Percentiles rank a stretch among this genome's conserved stretches.
Evolutionary conservation across 805 yeast species (phyloP).

Genomic region (Lipomyces sp.): DNA sequence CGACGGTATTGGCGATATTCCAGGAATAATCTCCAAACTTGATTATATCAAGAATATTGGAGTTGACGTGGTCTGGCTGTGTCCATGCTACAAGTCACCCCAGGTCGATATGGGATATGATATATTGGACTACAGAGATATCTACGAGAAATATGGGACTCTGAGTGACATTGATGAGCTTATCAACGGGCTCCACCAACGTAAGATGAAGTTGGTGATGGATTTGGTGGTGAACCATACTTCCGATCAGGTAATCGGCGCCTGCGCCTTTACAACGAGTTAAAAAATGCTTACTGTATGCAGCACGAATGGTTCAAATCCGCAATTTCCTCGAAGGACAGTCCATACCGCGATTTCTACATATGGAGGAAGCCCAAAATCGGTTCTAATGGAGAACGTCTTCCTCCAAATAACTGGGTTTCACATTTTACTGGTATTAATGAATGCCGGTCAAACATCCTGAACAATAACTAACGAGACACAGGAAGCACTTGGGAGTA

Average conservation of each 20-base stretch:
- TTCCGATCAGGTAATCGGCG: conserved; percentile 44
- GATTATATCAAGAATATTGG: conserved; percentile 59
- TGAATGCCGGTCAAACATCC: neutral
- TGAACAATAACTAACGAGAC: no score
- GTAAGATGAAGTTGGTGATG: conserved; percentile 58
- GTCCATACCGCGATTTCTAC: conserved; percentile 66
- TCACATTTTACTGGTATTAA: conserved; percentile 49
- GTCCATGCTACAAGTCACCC: conserved; percentile 64
- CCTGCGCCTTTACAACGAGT: no score
- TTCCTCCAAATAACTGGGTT: conserved; percentile 64
- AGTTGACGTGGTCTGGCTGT: conserved; percentile 61
- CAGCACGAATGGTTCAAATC: conserved; percentile 65
- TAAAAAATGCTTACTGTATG: neutral
- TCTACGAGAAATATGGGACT: conserved; percentile 61
- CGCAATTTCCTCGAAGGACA: conserved; percentile 55
- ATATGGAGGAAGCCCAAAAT: conserved; percentile 59
- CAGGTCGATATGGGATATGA: conserved; percentile 70
- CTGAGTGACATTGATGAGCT: conserved; percentile 57
- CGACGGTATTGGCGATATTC: conserved; percentile 64
- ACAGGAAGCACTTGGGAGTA: conserved; percentile 57
- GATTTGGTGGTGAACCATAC: conserved; percentile 67
- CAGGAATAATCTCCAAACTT: conserved; percentile 57
- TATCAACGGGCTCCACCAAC: conserved; percentile 54
- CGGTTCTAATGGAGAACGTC: conserved; percentile 52
- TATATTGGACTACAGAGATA: conserved; percentile 58